Evolutionary conservation across 495 filamentous ascomycete species (phyloP).

Genomic region (Annulohypoxylon maeteangense): DNA sequence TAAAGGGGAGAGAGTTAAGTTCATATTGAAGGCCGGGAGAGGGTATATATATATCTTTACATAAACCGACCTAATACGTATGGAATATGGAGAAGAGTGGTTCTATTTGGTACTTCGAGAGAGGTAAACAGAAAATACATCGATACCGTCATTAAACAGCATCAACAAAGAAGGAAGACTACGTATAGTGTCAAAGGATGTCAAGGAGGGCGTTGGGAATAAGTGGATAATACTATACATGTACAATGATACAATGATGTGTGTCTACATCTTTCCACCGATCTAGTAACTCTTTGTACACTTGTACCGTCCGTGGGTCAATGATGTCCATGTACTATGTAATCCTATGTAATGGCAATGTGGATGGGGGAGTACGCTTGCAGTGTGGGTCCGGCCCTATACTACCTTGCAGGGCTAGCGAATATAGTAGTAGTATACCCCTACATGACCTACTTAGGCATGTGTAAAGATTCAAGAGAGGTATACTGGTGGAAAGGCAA

Average conservation of each 20-base stretch:
- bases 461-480: constrained; percentile 11
- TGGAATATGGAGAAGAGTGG: constrained; percentile 17
- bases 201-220: constrained; percentile 25
- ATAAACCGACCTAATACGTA: constrained; percentile 4
- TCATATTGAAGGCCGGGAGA: constrained; percentile 23
- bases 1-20: constrained; percentile 6
- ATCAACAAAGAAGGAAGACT: constrained; percentile 12
- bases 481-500: constrained; percentile 10
- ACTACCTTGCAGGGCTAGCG: constrained; percentile 28
- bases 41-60: constrained; percentile 38
- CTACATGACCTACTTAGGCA: constrained; percentile 15
- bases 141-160: constrained; percentile 20
- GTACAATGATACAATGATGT: constrained; percentile 42
- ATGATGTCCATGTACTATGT: background rate
- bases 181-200: constrained; percentile 15
- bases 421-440: constrained; percentile 19
- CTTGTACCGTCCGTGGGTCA: background rate
- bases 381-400: constrained; percentile 40
- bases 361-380: constrained; percentile 28
- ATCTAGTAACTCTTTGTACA: constrained; percentile 14
- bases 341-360: background rate
- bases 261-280: constrained; percentile 33
- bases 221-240: constrained; percentile 38
- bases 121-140: constrained; percentile 15
- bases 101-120: constrained; percentile 20